Percentiles rank a stretch among this genome's conserved stretches.
These are phyloP conservation scores for Neurospora intermedia DNA, from an alignment of 495 filamentous ascomycete genomes.

Conservation along the genomic window DNA sequence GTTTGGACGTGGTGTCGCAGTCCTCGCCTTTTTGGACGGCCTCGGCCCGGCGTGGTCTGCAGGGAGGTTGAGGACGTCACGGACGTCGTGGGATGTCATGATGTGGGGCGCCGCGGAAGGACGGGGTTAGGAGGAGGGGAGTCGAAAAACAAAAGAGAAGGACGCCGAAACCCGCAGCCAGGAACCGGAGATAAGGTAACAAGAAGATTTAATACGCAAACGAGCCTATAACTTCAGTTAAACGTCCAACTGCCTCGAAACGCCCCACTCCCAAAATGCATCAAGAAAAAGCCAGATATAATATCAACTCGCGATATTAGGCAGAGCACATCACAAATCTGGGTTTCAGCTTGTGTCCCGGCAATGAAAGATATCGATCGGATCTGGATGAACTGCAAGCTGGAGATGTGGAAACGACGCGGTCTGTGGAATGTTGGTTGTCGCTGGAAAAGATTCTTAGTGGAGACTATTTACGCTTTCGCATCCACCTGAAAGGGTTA, in stretches of 20 bases:
- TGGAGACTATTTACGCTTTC: neutral
- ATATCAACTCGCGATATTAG: neutral
- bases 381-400: neutral
- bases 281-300: neutral
- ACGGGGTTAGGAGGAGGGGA: neutral
- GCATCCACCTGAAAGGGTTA: neutral
- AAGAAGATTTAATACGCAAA: neutral
- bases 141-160: neutral
- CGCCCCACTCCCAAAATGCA: neutral
- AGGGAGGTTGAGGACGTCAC: constrained; percentile 80
- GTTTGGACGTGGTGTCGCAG: constrained; percentile 53
- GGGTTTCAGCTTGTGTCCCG: neutral
- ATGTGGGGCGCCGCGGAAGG: constrained; percentile 12
- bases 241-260: neutral
- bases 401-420: neutral
- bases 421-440: neutral
- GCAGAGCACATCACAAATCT: neutral
- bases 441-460: neutral
- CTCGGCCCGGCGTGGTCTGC: constrained; percentile 47
- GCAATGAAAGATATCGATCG: neutral
- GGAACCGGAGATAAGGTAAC: neutral
- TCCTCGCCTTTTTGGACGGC: constrained; percentile 70
- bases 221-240: neutral
- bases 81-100: constrained; percentile 75
- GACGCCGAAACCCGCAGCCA: neutral